Evolutionary conservation across 805 yeast species (phyloP).

Genomic region (Jamesozyma jinghongensis): DNA sequence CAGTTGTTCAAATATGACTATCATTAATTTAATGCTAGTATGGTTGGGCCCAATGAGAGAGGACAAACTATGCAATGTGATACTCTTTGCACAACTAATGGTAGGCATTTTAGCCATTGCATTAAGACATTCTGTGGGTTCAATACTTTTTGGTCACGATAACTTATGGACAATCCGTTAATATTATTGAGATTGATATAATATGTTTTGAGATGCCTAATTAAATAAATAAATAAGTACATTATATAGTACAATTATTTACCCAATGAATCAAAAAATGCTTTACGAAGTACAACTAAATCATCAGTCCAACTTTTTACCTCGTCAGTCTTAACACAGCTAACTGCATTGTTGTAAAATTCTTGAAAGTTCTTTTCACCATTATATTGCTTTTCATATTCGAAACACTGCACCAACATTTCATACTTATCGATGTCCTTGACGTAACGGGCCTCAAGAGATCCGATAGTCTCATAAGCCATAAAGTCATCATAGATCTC

Average conservation of each 20-base stretch:
- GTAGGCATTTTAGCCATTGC: conserved; percentile 59
- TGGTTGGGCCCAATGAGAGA: conserved; percentile 89
- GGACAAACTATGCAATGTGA: conserved; percentile 54
- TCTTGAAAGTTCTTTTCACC: conserved; percentile 53
- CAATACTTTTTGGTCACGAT: conserved; percentile 81
- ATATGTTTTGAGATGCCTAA: not conserved
- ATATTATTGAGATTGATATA: no score
- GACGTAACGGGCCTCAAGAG: conserved; percentile 78
- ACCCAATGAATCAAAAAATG: conserved; percentile 8
- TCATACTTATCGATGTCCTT: conserved; percentile 93
- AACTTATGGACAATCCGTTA: conserved; percentile 41
- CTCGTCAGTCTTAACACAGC: conserved; percentile 60
- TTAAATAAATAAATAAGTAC: not conserved
- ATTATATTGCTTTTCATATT: conserved; percentile 64
- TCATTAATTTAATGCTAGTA: conserved; percentile 74
- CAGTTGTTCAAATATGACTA: conserved; percentile 71
- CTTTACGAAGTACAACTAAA: conserved; percentile 38
- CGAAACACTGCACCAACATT: conserved; percentile 70
- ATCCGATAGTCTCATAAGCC: conserved; percentile 79
- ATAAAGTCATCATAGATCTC: conserved; percentile 70
- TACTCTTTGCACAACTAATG: conserved; percentile 53
- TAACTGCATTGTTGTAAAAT: conserved; percentile 50
- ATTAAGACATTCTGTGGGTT: conserved; percentile 77
- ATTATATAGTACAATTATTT: not conserved
- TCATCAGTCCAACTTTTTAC: conserved; percentile 61